A percentile compares a stretch with the other conserved stretches of the same genome.
phyloP scores from a whole-genome alignment of 306 rosid species.

The Phaseolus lunatus region DNA sequence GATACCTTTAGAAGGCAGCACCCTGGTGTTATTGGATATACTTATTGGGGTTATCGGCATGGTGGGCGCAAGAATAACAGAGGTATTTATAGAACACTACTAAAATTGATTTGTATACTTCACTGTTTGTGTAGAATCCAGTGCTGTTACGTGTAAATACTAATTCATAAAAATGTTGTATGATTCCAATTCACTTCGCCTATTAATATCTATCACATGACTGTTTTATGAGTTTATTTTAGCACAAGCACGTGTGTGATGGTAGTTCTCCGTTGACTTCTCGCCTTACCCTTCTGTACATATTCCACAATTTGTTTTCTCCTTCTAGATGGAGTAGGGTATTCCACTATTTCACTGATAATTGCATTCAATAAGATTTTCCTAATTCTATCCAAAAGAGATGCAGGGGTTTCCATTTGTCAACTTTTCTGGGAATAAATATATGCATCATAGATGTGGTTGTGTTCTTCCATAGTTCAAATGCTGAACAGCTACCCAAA shows the following conservation, averaged over 20 bases:
- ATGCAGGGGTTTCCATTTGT: not conserved
- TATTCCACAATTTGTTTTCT: not conserved
- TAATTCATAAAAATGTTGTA: not conserved
- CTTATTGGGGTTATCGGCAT: constrained; percentile 96
- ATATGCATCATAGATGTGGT: not conserved
- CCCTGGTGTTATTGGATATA: constrained; percentile 88
- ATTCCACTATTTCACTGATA: constrained; percentile 6
- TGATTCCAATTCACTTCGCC: not conserved
- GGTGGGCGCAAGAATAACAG: constrained; percentile 80
- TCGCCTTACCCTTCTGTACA: not conserved
- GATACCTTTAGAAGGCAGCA: constrained; percentile 91
- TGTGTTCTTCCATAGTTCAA: not conserved
- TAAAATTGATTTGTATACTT: not conserved
- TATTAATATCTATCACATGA: not conserved
- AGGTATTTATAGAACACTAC: constrained; percentile 57
- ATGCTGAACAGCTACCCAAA: not conserved
- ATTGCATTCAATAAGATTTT: not conserved
- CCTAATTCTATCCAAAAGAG: not conserved
- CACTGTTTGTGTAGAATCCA: constrained; percentile 1
- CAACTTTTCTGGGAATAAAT: not conserved
- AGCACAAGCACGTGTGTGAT: constrained; percentile 3
- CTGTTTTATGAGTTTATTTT: not conserved
- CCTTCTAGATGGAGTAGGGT: not conserved
- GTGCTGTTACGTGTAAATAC: not conserved
- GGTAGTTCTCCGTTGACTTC: constrained; percentile 17